Conservation (phyloP, 1,139 yeast genomes). For the Tardiomyces digboiensis region DNA sequence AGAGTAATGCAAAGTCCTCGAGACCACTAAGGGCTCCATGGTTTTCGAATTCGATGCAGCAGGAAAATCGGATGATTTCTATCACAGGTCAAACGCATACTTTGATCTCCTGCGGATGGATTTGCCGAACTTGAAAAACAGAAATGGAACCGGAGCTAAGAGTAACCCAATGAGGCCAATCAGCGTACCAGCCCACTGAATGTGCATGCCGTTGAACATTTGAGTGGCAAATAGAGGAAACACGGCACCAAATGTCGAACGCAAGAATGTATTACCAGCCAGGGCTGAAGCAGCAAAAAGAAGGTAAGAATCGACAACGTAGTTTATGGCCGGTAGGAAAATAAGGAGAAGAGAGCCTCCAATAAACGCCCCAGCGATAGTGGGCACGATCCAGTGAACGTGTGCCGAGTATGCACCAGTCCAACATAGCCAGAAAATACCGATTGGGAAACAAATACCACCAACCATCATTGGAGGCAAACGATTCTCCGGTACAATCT, state of each 20-base stretch:
- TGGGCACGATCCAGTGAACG: slow-evolving; percentile 20
- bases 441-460: slow-evolving; percentile 58
- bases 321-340: slow-evolving; percentile 69
- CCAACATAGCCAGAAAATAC: slow-evolving; percentile 83
- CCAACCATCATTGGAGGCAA: slow-evolving; percentile 67
- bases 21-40: too few relatives aligned
- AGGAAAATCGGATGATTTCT: too few relatives aligned
- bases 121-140: slow-evolving; percentile 59
- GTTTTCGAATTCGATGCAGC: too few relatives aligned
- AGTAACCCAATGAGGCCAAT: slow-evolving; percentile 57
- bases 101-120: slow-evolving; percentile 51
- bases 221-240: slow-evolving; percentile 76
- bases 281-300: slow-evolving; percentile 82
- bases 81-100: slow-evolving; percentile 34
- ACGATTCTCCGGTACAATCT: slow-evolving; percentile 69
- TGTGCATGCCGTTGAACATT: slow-evolving; percentile 68
- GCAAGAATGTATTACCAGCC: slow-evolving; percentile 78
- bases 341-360: slow-evolving; percentile 72
- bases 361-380: slow-evolving; percentile 58
- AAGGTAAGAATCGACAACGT: slow-evolving; percentile 72
- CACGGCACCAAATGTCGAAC: slow-evolving; percentile 63
- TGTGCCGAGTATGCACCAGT: slow-evolving; percentile 58
- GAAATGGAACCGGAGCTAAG: slow-evolving; percentile 66
- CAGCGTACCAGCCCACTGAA: slow-evolving; percentile 77
- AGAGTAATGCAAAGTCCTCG: too few relatives aligned